phyloP scores from a whole-genome alignment of 306 rosid genomes.

The Quercus robur region DNA sequence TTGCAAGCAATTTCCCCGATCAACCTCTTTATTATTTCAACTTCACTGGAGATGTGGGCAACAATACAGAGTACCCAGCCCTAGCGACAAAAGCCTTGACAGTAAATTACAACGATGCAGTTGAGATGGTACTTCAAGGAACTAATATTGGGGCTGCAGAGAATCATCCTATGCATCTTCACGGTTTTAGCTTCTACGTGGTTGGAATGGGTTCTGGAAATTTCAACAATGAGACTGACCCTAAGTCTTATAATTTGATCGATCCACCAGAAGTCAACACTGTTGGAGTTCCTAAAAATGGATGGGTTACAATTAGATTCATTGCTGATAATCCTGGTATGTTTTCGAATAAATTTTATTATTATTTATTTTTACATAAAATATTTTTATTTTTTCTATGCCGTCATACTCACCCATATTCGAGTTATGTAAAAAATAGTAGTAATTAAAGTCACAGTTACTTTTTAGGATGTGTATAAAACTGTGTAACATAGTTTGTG shows the following conservation, averaged over 20 bases:
- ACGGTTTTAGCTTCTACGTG: constrained; percentile 33
- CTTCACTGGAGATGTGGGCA: constrained; percentile 31
- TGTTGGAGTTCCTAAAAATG: constrained; percentile 27
- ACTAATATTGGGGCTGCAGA: constrained; percentile 28
- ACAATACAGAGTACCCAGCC: constrained; percentile 8
- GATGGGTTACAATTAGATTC: constrained; percentile 32
- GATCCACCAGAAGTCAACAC: constrained; percentile 35
- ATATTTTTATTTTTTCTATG: too few species aligned
- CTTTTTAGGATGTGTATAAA: too few species aligned
- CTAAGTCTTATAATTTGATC: constrained; percentile 23
- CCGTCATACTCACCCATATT: too few species aligned
- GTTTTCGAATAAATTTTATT: background rate
- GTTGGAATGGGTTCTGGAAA: constrained; percentile 35
- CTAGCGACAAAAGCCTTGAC: constrained; percentile 40
- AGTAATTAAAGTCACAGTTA: too few species aligned
- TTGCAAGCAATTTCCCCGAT: constrained; percentile 19
- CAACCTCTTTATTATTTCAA: constrained; percentile 33
- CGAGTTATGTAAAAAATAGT: too few species aligned
- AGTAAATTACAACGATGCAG: constrained; percentile 27
- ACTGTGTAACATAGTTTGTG: too few species aligned
- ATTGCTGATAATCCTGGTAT: constrained; percentile 30
- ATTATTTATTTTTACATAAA: too few species aligned
- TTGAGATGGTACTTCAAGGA: constrained; percentile 48
- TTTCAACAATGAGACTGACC: constrained; percentile 3
- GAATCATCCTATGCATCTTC: constrained; percentile 31